These are phyloP conservation scores for Aspergillus unguis DNA, from an alignment of 2,329 filamentous ascomycete genomes.

Conservation along the genomic window DNA sequence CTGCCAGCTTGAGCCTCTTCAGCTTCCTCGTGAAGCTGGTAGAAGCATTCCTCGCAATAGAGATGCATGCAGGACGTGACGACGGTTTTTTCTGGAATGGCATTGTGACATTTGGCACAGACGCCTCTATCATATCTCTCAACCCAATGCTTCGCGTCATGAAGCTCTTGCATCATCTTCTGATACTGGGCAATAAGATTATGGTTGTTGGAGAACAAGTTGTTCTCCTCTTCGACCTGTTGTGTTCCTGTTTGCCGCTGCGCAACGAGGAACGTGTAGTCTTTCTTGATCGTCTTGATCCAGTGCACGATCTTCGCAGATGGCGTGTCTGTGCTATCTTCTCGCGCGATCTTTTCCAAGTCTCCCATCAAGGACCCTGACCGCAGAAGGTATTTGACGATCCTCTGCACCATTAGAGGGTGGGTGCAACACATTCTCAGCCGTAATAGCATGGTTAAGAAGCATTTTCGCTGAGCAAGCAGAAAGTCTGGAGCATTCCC, in stretches of 20 bases:
- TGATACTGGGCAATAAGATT: conserved; percentile 37
- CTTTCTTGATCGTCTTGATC: conserved; percentile 16
- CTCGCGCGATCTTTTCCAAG: conserved; percentile 35
- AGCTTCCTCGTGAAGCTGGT: neutral
- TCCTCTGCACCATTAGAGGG: conserved; percentile 46
- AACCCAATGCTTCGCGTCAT: conserved; percentile 30
- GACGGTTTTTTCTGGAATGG: conserved; percentile 37
- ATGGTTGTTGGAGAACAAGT: conserved; percentile 2
- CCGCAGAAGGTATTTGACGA: conserved; percentile 46
- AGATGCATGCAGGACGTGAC: conserved; percentile 55
- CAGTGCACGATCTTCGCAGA: conserved; percentile 26
- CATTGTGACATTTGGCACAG: conserved; percentile 44
- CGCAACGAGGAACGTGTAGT: neutral
- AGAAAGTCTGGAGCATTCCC: conserved; percentile 7
- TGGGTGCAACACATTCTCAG: conserved; percentile 53
- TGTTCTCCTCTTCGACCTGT: neutral
- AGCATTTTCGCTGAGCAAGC: conserved; percentile 34
- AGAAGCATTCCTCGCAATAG: conserved; percentile 53
- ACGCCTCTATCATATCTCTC: conserved; percentile 31
- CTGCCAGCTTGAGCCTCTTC: conserved; percentile 20
- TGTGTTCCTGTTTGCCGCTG: neutral
- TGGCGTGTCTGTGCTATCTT: conserved; percentile 9
- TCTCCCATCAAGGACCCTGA: conserved; percentile 42
- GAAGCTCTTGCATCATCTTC: conserved; percentile 39
- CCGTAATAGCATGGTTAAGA: conserved; percentile 48